phyloP scores from a whole-genome alignment of 805 yeast genomes.

The Wickerhamiella galacta region DNA sequence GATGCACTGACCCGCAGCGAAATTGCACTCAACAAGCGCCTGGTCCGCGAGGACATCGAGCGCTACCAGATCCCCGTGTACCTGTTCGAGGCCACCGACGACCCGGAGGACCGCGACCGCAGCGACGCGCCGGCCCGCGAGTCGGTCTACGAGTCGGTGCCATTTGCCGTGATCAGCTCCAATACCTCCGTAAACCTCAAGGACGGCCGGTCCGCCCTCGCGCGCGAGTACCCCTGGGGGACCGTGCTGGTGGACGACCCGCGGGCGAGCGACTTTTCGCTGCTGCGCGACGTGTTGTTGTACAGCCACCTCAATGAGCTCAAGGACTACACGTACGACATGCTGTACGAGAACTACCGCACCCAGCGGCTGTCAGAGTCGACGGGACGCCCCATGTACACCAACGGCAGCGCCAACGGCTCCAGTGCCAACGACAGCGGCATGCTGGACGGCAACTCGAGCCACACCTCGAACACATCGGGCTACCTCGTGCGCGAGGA shows the following conservation, averaged over 20 bases:
- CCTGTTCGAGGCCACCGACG: slow-evolving; percentile 49
- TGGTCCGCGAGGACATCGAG: slow-evolving; percentile 62
- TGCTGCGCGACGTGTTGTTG: slow-evolving; percentile 61
- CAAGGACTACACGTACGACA: slow-evolving; percentile 77
- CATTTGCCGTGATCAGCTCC: slow-evolving; percentile 48
- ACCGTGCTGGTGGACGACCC: slow-evolving; percentile 46
- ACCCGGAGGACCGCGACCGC: slow-evolving; percentile 41
- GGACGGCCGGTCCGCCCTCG: slow-evolving; percentile 25
- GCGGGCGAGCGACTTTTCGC: slow-evolving; percentile 61
- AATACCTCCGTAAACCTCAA: slow-evolving; percentile 15
- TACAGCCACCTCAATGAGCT: slow-evolving; percentile 76
- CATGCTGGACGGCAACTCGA: background rate
- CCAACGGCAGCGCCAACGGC: slow-evolving; percentile 8
- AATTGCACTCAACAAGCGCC: slow-evolving; percentile 50
- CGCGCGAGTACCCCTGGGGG: slow-evolving; percentile 49
- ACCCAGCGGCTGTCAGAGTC: slow-evolving; percentile 67
- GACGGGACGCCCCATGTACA: slow-evolving; percentile 2
- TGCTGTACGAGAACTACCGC: slow-evolving; percentile 76
- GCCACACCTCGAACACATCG: background rate
- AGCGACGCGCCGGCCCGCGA: slow-evolving; percentile 31
- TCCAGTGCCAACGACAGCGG: slow-evolving; percentile 2
- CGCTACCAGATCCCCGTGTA: slow-evolving; percentile 54
- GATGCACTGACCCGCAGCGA: slow-evolving; percentile 74
- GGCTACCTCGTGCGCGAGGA: slow-evolving; percentile 56
- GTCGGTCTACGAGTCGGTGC: slow-evolving; percentile 38